phyloP scores from a whole-genome alignment of 2,329 filamentous ascomycete genomes.

The Fusarium udum region DNA sequence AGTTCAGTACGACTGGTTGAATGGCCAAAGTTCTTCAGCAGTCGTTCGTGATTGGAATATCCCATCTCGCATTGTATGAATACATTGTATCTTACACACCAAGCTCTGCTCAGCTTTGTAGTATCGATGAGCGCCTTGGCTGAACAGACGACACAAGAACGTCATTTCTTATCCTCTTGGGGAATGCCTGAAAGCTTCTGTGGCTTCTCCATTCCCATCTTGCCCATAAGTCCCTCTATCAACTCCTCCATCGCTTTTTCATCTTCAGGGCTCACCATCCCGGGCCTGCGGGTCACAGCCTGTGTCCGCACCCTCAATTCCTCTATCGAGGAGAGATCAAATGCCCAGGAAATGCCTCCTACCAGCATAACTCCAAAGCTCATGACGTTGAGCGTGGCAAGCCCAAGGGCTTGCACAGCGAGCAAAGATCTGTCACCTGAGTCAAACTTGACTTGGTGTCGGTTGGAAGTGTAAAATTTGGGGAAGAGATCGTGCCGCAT shows the following conservation, averaged over 20 bases:
- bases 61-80: not conserved
- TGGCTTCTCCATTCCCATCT: slow-evolving; percentile 50
- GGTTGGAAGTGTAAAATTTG: slow-evolving; percentile 75
- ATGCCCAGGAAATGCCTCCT: slow-evolving; percentile 78
- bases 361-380: slow-evolving; percentile 78
- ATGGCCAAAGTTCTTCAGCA: not conserved
- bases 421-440: slow-evolving; percentile 61
- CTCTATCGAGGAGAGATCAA: slow-evolving; percentile 76
- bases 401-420: slow-evolving; percentile 81
- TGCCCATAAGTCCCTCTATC: slow-evolving; percentile 68
- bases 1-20: not conserved
- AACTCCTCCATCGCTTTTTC: slow-evolving; percentile 71
- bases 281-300: slow-evolving; percentile 51
- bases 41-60: not conserved
- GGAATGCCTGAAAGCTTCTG: slow-evolving; percentile 12
- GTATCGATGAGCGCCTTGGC: not conserved
- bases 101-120: not conserved
- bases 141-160: not conserved
- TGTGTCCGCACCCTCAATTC: slow-evolving; percentile 68
- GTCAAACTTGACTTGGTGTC: slow-evolving; percentile 39
- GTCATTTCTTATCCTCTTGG: slow-evolving; percentile 20
- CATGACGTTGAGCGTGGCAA: slow-evolving; percentile 87
- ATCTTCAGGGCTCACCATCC: slow-evolving; percentile 54
- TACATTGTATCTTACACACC: slow-evolving; percentile 32
- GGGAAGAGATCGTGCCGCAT: slow-evolving; percentile 71